Evolutionary conservation across 306 rosid species (phyloP).

Genomic region (Ormosia emarginata): DNA sequence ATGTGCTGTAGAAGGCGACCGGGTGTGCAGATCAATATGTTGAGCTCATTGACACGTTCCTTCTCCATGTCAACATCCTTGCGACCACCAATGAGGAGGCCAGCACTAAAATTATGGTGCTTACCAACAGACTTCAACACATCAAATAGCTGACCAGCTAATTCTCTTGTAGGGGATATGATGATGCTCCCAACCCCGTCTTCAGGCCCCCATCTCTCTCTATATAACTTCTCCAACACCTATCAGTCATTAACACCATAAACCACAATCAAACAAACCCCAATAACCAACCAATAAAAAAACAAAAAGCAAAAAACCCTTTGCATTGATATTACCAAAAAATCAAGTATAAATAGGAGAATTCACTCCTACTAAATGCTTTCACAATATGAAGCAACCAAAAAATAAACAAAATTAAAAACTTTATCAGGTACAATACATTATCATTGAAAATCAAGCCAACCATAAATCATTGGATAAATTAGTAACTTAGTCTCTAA

Average conservation of each 20-base stretch:
- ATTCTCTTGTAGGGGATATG: slow-evolving; percentile 85
- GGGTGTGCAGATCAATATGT: slow-evolving; percentile 87
- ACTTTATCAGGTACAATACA: not conserved
- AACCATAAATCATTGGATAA: not conserved
- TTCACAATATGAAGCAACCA: not conserved
- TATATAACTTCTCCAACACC: slow-evolving; percentile 80
- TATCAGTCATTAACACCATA: slow-evolving; percentile 34
- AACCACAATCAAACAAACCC: not conserved
- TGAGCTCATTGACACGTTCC: slow-evolving; percentile 63
- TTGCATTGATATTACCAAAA: not conserved
- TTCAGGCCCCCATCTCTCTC: slow-evolving; percentile 78
- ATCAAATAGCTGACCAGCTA: slow-evolving; percentile 76
- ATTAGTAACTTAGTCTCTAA: not conserved
- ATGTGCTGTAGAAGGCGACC: slow-evolving; percentile 94
- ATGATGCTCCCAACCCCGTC: slow-evolving; percentile 90
- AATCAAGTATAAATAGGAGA: not conserved
- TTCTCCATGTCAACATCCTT: slow-evolving; percentile 72
- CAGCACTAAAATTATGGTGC: slow-evolving; percentile 83
- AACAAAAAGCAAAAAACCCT: not conserved
- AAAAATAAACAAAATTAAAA: not conserved
- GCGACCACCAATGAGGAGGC: slow-evolving; percentile 92
- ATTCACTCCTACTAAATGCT: not conserved
- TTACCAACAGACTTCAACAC: slow-evolving; percentile 67
- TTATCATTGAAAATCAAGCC: not conserved
- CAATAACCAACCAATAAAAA: not conserved